Evolutionary conservation across 2,329 filamentous ascomycete species (phyloP), one percentile per base, ranked within the genome.

Genomic region (Stagonosporopsis vannaccii): DNA sequence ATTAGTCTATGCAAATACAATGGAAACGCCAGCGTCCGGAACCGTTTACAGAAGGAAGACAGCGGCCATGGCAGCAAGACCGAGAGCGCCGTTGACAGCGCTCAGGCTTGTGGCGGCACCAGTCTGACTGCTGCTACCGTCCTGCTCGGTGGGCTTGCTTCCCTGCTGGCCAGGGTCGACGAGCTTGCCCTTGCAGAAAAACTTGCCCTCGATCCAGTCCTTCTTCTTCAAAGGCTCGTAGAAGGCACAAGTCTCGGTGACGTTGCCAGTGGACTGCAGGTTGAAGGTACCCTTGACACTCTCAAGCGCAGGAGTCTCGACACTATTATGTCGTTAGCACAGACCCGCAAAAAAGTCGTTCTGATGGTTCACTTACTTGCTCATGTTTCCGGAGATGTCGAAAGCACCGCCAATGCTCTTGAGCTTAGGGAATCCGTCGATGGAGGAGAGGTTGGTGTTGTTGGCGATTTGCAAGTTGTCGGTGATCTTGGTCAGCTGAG

Each of bases 391-490:
- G 69, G 88, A 87, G 76, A 97, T 86, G 76, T 92, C 89, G 72
- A 98, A 83, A 69, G 91, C 92, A 80, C 93, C 94, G 62, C 67
- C 85, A 56, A 97, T 86, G 51, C 81, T 85, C 72, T 85, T 73
- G 25, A 99, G 85, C 62, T 81, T 74, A 59, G 84, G 83, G 79
- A 98, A 90, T 30, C 86, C 86, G 62, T 84, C 78, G 53, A 97
- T 82, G 58, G 80, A 75, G 53, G 78, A 67, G 30, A 97, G 84
- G 52, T 82, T 81, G 59, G 91, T 91, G 88, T 98, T 97, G 86
- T 97, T 96, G 79, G 90, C 89, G 72, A 99, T 86, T 67, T 90
- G 87, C 75, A 96, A 85, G 75, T 90, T 91, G 80, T 91, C 93
- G 66, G 85, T 86, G 70, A 97, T 84, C 51, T 79, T 84, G 64